Conservation (phyloP, 495 filamentous ascomycete species). For the Penicillium paxilli region DNA sequence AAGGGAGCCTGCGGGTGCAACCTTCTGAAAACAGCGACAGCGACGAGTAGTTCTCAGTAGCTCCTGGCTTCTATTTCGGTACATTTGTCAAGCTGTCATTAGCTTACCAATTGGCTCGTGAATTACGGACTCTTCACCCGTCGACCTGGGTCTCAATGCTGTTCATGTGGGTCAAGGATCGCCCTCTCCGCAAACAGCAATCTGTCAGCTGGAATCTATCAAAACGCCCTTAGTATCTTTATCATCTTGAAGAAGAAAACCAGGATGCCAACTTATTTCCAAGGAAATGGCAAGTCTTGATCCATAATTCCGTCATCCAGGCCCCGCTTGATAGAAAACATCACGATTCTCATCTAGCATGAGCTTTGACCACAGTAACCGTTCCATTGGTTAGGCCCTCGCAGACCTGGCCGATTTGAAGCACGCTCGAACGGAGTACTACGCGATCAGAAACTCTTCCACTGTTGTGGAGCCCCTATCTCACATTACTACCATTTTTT, state of each 20-base stretch:
- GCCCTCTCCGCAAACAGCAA: slow-evolving; percentile 25
- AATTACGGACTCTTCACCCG: not conserved
- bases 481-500: not conserved
- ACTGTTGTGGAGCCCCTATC: not conserved
- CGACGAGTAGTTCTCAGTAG: slow-evolving; percentile 10
- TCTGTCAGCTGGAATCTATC: slow-evolving; percentile 1
- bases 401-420: not conserved
- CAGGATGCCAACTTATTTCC: slow-evolving; percentile 1
- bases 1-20: slow-evolving; percentile 17
- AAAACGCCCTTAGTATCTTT: slow-evolving; percentile 10
- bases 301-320: not conserved
- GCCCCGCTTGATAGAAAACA: not conserved
- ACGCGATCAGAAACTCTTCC: not conserved
- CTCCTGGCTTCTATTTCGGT: not conserved
- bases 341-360: not conserved
- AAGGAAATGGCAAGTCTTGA: not conserved
- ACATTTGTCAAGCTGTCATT: too few species aligned
- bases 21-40: slow-evolving; percentile 26
- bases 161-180: not conserved
- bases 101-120: not conserved
- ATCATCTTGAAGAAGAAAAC: not conserved
- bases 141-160: not conserved
- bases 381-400: slow-evolving; percentile 20
- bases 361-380: slow-evolving; percentile 18
- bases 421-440: slow-evolving; percentile 6